phyloP scores from a whole-genome alignment of 2,329 filamentous ascomycete species.

The Cordyceps cateniannulata region DNA sequence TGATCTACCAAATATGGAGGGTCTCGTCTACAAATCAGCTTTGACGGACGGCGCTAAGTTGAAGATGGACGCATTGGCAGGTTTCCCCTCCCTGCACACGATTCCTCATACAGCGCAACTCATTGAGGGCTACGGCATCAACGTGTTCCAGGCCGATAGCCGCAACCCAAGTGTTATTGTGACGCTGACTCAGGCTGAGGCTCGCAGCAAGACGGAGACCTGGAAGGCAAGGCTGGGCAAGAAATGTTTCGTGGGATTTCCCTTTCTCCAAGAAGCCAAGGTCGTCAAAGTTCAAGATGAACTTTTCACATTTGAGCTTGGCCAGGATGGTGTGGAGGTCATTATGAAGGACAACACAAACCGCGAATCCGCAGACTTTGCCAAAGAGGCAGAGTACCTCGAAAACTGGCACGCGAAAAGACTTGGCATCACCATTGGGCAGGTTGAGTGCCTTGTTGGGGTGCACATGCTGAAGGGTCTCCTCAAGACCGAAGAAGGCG shows the following conservation, averaged over 20 bases:
- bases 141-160: conserved; percentile 92
- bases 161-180: conserved; percentile 95
- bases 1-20: conserved; percentile 87
- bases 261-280: conserved; percentile 91
- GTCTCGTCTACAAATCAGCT: conserved; percentile 76
- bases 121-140: conserved; percentile 70
- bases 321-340: conserved; percentile 58
- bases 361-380: conserved; percentile 74
- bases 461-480: conserved; percentile 93
- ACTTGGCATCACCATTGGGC: conserved; percentile 78
- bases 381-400: conserved; percentile 74
- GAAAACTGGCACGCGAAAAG: conserved; percentile 87
- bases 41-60: conserved; percentile 79
- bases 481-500: conserved; percentile 82
- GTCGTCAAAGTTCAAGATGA: conserved; percentile 87
- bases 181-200: conserved; percentile 69
- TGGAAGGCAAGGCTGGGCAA: conserved; percentile 78
- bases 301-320: conserved; percentile 77
- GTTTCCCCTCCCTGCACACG: conserved; percentile 85
- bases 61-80: conserved; percentile 76
- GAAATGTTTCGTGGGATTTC: conserved; percentile 86
- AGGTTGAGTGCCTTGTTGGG: conserved; percentile 82
- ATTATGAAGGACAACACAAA: conserved; percentile 64
- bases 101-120: conserved; percentile 76
- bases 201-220: conserved; percentile 60